phyloP scores from a whole-genome alignment of 2,329 filamentous ascomycete species.

The Colletotrichum musicola region DNA sequence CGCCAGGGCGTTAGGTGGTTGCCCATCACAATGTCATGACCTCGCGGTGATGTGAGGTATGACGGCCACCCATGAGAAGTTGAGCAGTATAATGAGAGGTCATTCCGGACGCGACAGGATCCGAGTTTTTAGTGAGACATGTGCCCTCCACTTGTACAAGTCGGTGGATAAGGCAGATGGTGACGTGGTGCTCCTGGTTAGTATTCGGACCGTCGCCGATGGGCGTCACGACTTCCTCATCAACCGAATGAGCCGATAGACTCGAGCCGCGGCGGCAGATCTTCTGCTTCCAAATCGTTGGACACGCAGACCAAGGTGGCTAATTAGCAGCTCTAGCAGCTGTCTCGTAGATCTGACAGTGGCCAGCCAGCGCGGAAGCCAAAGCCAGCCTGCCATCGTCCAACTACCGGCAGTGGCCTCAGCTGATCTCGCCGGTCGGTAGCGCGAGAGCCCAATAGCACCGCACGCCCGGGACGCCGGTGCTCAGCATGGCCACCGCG shows the following conservation, averaged over 20 bases:
- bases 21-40: no score
- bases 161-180: not conserved
- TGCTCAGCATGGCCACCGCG: slow-evolving; percentile 35
- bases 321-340: not conserved
- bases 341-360: slow-evolving; percentile 1
- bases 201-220: not conserved
- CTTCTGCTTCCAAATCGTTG: slow-evolving; percentile 20
- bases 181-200: not conserved
- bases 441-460: not conserved
- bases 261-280: slow-evolving; percentile 2
- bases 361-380: not conserved
- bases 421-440: slow-evolving; percentile 8
- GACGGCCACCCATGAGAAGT: not conserved
- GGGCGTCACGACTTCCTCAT: not conserved
- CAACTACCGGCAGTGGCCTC: slow-evolving; percentile 12
- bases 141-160: not conserved
- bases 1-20: no score
- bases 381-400: not conserved
- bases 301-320: not conserved
- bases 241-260: not conserved
- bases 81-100: not conserved
- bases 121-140: slow-evolving; percentile 10
- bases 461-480: slow-evolving; percentile 7
- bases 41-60: no score
- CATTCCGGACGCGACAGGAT: slow-evolving; percentile 4